Evolutionary conservation across 352 stramenopile species (phyloP).

Genomic region (Globisporangium barbulae): DNA sequence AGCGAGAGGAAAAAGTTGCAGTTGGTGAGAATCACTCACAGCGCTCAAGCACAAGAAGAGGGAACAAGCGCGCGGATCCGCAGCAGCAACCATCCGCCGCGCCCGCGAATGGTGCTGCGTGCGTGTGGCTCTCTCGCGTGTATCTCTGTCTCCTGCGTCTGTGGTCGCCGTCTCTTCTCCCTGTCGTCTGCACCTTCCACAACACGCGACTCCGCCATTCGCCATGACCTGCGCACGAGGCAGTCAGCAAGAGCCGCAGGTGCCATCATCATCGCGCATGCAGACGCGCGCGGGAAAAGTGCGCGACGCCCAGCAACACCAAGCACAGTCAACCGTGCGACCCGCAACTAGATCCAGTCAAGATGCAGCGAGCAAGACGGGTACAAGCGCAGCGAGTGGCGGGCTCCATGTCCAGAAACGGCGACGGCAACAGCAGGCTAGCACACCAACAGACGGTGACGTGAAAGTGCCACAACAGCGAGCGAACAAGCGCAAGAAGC

Average conservation of each 20-base stretch:
- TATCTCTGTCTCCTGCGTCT: not conserved
- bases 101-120: not conserved
- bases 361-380: not conserved
- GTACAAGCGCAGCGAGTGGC: not conserved
- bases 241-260: not conserved
- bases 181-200: not conserved
- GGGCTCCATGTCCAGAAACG: not conserved
- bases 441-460: not conserved
- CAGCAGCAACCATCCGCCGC: too few relatives aligned
- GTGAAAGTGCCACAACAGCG: not conserved
- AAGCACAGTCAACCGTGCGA: not conserved
- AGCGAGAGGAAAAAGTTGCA: slow-evolving; percentile 10
- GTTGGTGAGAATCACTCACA: slow-evolving; percentile 6
- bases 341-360: not conserved
- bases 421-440: not conserved
- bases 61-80: not conserved
- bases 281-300: not conserved
- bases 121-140: not conserved
- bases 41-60: not conserved
- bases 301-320: not conserved
- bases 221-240: not conserved
- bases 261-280: not conserved
- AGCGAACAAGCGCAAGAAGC: slow-evolving; percentile 3
- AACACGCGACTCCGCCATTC: not conserved
- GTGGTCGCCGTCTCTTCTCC: not conserved